These are phyloP conservation scores for Arachis hypogaea DNA, from an alignment of 306 rosid genomes.

Conservation along the genomic window DNA sequence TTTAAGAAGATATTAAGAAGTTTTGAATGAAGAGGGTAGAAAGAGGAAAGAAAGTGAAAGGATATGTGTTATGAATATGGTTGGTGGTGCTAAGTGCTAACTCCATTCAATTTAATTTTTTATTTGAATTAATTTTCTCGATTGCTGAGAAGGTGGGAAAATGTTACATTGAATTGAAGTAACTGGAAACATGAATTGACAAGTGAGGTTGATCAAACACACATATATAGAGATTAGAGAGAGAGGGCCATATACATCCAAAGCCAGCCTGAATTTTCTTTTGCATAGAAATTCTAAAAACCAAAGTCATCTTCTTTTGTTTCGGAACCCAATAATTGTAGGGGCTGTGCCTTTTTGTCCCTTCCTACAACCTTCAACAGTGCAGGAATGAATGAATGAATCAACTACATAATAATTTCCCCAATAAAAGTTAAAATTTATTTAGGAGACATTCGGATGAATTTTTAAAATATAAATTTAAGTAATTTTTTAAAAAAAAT, in stretches of 20 bases:
- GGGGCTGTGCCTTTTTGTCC: slow-evolving; percentile 35
- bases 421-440: too few relatives aligned
- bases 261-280: background rate
- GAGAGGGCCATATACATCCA: slow-evolving; percentile 1
- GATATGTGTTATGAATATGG: background rate
- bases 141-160: slow-evolving; percentile 37
- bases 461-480: too few relatives aligned
- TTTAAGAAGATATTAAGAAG: too few relatives aligned
- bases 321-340: slow-evolving; percentile 48
- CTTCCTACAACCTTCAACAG: slow-evolving; percentile 29
- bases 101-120: too few relatives aligned
- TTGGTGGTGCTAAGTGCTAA: background rate
- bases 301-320: slow-evolving; percentile 5
- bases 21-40: background rate
- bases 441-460: too few relatives aligned
- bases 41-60: slow-evolving; percentile 4
- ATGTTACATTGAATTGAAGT: slow-evolving; percentile 44
- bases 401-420: too few relatives aligned
- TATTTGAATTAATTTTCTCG: slow-evolving; percentile 18
- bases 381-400: background rate
- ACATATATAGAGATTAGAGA: background rate
- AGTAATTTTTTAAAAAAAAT: too few relatives aligned
- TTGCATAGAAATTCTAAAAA: slow-evolving; percentile 41
- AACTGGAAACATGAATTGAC: slow-evolving; percentile 54
- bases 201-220: slow-evolving; percentile 42